Base-by-base conservation (phyloP, 1,284 basidiomycete genomes). In the Leccinum huronense region DNA sequence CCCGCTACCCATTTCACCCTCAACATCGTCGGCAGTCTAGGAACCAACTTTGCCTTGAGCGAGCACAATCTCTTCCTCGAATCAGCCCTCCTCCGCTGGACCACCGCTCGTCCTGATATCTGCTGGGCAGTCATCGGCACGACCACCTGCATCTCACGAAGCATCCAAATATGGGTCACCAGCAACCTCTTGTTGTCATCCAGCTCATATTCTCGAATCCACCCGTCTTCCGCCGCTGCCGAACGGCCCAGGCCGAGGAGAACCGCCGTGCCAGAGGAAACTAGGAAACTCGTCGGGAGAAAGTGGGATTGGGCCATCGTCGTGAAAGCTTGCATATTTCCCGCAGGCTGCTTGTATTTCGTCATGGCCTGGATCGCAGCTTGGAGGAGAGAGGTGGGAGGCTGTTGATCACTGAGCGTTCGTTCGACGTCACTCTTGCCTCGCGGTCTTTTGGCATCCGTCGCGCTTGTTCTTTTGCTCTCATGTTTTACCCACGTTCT, bases 131-230 rank as follows among this genome's bases (percentile, higher is more conserved):
- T 88, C 9, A 89, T 95, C 58, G 92, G 87, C 1, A 92, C 88
- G 16, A 93, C 91, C 58, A 95, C 93, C 5, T 89, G 86, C 72
- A 76, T 86, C 60, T 88, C 86, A 66, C 81, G 90, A 55, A 84
- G 86, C 67, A 81, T 93, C 63, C 90, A 93, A 78, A 84, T 93
- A 56, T 93, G 91, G 91, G 91, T 92, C n/a, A 92, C 90, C 54
- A 90, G 88, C 71, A 93, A 93, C 71, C 80, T 93, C 5, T 66
- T 68, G 7, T 57, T 62, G 30, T 60, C 23, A 1, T 23, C 23
- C 23, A 27, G 30, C 58, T 48, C 63, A 30, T 36, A 56, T 19
- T 56, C 70, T 16, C 58, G 57, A 59, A 54, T 30, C 1, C 63
- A 64, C 8, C 1, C 33, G 30, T 33, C 63, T 11, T 59, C 54